Base-by-base conservation (phyloP, 2,329 filamentous ascomycete genomes). In the Aschersonia sp. region DNA sequence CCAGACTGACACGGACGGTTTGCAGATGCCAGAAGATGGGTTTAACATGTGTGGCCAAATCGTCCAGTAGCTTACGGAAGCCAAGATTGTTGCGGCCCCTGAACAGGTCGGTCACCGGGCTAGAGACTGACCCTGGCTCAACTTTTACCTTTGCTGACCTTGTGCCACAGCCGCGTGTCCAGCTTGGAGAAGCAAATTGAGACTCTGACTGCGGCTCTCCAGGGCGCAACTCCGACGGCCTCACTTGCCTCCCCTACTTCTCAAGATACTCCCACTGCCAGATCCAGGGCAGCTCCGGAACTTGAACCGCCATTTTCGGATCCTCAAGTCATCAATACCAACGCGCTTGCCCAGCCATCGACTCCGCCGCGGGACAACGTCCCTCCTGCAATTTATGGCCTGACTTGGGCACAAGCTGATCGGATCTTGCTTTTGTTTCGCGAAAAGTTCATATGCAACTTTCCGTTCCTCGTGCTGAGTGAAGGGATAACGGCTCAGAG, bases 361-460 rank as follows among this genome's bases (percentile, higher is more conserved):
- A 40, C 41, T 30, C 30, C 41, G 5, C 6, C 30, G 12, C 41
- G 30, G n/a, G 43, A 11, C n/a, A 41, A 12, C 32, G 9, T 41
- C 40, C 9, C 6, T 29, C 40, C 45, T 32, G 45, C 58, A 6
- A 64, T 62, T 0, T 64, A 66, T 41, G 63, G 62, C 3, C 52
- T 70, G 32, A 64, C 61, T 30, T 69, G 66, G 66, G 41, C 55
- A 8, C 64, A 68, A 46, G 64, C 63, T n/a, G 51, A 61, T 14
- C 53, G 58, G 11, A 59, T 63, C 5, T 45, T 70, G 5, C 50
- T 53, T 5, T 55, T 62, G 4, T 70, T 64, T 49, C 60, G 57
- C 30, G 49, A 49, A 5, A 56, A 58, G 5, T 62, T 60, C 48
- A 61, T 57, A 29, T 58, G 59, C 10, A 58, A 61, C 30, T 69